These are phyloP conservation scores for Sporobolomyces pararoseus DNA, from an alignment of 768 basidiomycete species.

Conservation along the genomic window DNA sequence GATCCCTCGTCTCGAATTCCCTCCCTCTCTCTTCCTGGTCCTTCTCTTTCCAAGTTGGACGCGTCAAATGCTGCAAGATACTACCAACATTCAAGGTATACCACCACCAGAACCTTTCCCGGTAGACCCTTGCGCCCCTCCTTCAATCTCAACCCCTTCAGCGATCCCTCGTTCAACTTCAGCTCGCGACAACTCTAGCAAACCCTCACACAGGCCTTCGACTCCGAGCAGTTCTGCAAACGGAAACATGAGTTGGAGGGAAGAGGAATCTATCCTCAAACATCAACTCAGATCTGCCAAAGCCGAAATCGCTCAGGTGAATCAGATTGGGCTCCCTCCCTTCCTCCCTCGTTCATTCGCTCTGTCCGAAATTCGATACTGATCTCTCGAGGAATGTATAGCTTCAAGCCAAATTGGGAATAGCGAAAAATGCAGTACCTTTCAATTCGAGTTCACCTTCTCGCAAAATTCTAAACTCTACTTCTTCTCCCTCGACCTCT, in stretches of 20 bases:
- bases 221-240: not conserved
- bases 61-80: slow-evolving; percentile 8
- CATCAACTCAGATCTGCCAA: slow-evolving; percentile 29
- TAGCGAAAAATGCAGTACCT: slow-evolving; percentile 13
- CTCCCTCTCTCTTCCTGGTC: too few relatives aligned
- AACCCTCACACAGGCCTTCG: not conserved
- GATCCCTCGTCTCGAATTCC: too few relatives aligned
- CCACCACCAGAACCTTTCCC: not conserved
- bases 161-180: slow-evolving; percentile 12
- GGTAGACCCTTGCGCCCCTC: not conserved
- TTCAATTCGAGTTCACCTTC: slow-evolving; percentile 33
- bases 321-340: too few relatives aligned
- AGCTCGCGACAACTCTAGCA: not conserved
- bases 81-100: not conserved
- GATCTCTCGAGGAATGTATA: not conserved
- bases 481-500: slow-evolving; percentile 1
- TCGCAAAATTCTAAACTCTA: slow-evolving; percentile 12
- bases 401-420: slow-evolving; percentile 32
- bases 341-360: not conserved
- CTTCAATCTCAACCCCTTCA: not conserved
- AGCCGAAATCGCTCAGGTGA: slow-evolving; percentile 25
- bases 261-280: slow-evolving; percentile 20
- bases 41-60: too few relatives aligned
- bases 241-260: slow-evolving; percentile 7
- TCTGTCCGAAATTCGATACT: not conserved